phyloP scores from a whole-genome alignment of 164 flowering plant genomes.

The Tetracentron sinense region DNA sequence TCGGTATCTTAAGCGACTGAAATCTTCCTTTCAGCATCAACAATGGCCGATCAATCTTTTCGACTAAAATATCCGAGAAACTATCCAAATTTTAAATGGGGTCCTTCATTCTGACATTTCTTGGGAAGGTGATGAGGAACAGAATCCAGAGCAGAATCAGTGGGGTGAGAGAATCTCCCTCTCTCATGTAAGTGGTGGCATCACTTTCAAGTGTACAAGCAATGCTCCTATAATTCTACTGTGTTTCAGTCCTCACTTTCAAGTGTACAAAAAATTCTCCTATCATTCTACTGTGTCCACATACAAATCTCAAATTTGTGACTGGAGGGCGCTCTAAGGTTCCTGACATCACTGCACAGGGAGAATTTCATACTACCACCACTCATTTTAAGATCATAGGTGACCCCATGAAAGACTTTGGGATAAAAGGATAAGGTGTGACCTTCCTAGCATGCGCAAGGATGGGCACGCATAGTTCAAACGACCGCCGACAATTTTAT shows the following conservation, averaged over 20 bases:
- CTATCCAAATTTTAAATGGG: not conserved
- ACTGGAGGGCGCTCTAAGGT: not conserved
- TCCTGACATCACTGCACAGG: not conserved
- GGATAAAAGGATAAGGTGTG: not conserved
- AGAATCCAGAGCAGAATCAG: not conserved
- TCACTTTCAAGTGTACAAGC: not conserved
- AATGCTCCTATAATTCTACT: not conserved
- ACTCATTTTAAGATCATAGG: not conserved
- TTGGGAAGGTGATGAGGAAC: not conserved
- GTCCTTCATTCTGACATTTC: not conserved
- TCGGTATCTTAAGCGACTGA: not conserved
- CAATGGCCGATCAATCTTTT: not conserved
- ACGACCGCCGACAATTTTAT: not conserved
- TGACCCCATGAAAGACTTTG: not conserved
- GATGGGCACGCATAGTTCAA: not conserved
- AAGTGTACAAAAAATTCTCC: not conserved
- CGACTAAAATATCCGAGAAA: not conserved
- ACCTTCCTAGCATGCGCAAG: not conserved
- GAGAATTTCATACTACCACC: not conserved
- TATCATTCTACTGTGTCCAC: not conserved
- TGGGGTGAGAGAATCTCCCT: conserved; percentile 2
- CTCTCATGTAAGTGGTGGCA: not conserved
- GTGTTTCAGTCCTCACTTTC: conserved; percentile 2
- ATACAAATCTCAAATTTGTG: too few species aligned
- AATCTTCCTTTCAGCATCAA: not conserved